These are phyloP conservation scores for Rauvolfia tetraphylla DNA, from an alignment of 257 asterid species.

Conservation along the genomic window DNA sequence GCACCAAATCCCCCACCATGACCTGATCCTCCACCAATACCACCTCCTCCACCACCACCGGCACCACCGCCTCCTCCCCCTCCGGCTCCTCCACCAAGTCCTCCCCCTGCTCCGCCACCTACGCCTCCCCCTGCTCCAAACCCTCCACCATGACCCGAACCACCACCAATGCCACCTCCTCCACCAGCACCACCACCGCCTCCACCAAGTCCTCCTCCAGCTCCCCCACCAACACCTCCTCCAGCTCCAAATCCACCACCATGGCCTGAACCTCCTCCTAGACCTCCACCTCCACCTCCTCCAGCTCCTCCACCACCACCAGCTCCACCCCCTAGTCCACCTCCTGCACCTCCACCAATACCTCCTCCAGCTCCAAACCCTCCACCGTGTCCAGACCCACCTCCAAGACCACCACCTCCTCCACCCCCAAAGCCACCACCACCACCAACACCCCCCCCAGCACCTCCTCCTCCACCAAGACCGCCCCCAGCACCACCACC, in stretches of 20 bases:
- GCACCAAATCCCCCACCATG: slow-evolving; percentile 25
- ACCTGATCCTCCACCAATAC: slow-evolving; percentile 27
- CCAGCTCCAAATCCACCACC: slow-evolving; percentile 20
- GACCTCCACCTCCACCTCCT: not conserved
- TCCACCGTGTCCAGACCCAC: slow-evolving; percentile 6
- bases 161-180: slow-evolving; percentile 23
- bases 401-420: not conserved
- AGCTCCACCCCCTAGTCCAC: slow-evolving; percentile 6
- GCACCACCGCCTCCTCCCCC: slow-evolving; percentile 8
- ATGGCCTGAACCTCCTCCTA: slow-evolving; percentile 19
- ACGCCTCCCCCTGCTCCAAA: slow-evolving; percentile 11
- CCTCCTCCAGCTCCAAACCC: not conserved
- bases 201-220: slow-evolving; percentile 12
- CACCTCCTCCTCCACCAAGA: not conserved
- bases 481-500: not conserved
- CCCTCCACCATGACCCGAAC: slow-evolving; percentile 12
- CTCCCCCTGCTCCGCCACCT: slow-evolving; percentile 20
- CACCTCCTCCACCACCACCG: slow-evolving; percentile 18
- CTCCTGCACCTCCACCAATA: not conserved
- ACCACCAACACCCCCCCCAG: not conserved
- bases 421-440: slow-evolving; percentile 13
- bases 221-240: slow-evolving; percentile 20
- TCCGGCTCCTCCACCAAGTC: slow-evolving; percentile 22
- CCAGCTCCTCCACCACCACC: slow-evolving; percentile 11
- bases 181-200: slow-evolving; percentile 14